phyloP scores from a whole-genome alignment of 345 rosid species.

The Populus simonii region DNA sequence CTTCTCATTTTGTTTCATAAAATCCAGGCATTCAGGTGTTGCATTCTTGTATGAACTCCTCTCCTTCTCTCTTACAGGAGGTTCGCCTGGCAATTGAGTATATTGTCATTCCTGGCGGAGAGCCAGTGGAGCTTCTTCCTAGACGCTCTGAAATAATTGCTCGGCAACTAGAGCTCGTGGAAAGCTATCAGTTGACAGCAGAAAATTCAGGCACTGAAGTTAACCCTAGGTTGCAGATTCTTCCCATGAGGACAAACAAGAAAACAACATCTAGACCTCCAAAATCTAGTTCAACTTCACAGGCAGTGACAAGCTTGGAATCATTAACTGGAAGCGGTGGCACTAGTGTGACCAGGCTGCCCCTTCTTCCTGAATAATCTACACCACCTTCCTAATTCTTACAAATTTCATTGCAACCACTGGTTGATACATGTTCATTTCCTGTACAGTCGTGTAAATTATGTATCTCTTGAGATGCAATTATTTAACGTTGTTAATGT shows the following conservation, averaged over 20 bases:
- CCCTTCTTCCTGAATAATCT: slow-evolving; percentile 62
- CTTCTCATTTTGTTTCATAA: not conserved
- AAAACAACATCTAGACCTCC: slow-evolving; percentile 37
- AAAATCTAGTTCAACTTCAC: slow-evolving; percentile 28
- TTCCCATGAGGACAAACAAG: slow-evolving; percentile 61
- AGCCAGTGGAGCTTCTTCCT: slow-evolving; percentile 94
- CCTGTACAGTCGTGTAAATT: slow-evolving; percentile 10
- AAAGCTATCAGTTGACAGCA: slow-evolving; percentile 79
- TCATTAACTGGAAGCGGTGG: slow-evolving; percentile 33
- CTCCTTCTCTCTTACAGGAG: slow-evolving; percentile 47
- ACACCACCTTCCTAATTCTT: slow-evolving; percentile 5
- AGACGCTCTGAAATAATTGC: slow-evolving; percentile 78
- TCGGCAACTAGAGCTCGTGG: slow-evolving; percentile 84
- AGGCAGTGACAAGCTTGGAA: slow-evolving; percentile 16
- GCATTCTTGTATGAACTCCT: not conserved
- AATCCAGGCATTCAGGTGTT: not conserved
- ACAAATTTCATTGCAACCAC: not conserved
- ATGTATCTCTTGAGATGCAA: not conserved
- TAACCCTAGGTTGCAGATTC: slow-evolving; percentile 85
- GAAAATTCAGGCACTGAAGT: slow-evolving; percentile 81
- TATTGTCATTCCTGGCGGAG: slow-evolving; percentile 92
- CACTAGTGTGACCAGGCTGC: slow-evolving; percentile 56
- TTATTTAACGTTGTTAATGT: not conserved
- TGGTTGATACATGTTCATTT: not conserved
- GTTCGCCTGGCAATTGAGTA: slow-evolving; percentile 88